phyloP scores from a whole-genome alignment of 129 eudicot genomes.

The Chrysanthemum seticuspe region DNA sequence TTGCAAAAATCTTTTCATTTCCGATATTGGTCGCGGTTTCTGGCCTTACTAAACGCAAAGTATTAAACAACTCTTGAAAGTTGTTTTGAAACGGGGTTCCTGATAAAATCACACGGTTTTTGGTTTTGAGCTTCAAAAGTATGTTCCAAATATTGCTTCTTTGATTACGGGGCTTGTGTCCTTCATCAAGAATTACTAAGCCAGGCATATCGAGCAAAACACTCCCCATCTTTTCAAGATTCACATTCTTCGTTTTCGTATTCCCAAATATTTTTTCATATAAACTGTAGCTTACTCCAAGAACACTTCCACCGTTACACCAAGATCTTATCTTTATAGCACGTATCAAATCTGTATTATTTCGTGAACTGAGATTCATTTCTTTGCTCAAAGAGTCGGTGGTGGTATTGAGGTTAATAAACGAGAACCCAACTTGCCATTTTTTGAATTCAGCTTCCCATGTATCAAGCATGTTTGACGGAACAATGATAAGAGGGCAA shows the following conservation, averaged over 20 bases:
- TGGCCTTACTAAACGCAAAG: conserved; percentile 52
- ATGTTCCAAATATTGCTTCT: conserved; percentile 47
- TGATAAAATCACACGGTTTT: conserved; percentile 56
- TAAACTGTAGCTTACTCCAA: neutral
- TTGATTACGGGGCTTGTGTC: conserved; percentile 78
- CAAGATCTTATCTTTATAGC: too few species aligned
- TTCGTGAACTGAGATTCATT: too few species aligned
- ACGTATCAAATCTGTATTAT: too few species aligned
- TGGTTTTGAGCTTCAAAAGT: conserved; percentile 48
- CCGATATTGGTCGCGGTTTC: conserved; percentile 22
- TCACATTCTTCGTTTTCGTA: conserved; percentile 5
- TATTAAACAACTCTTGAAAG: conserved; percentile 61
- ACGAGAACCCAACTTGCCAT: neutral
- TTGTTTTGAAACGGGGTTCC: conserved; percentile 91
- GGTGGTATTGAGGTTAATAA: neutral
- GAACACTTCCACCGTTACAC: too few species aligned
- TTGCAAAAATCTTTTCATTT: conserved; percentile 30
- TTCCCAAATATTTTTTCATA: conserved; percentile 33
- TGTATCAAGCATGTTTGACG: neutral
- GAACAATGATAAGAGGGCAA: conserved; percentile 42
- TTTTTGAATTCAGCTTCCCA: neutral
- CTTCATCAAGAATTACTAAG: conserved; percentile 78
- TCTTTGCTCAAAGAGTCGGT: neutral
- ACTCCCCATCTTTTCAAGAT: conserved; percentile 19
- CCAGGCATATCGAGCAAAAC: conserved; percentile 51